Base-by-base conservation (phyloP, 192 early-diverging fungal species). In the Ambispora gerdemannii region DNA sequence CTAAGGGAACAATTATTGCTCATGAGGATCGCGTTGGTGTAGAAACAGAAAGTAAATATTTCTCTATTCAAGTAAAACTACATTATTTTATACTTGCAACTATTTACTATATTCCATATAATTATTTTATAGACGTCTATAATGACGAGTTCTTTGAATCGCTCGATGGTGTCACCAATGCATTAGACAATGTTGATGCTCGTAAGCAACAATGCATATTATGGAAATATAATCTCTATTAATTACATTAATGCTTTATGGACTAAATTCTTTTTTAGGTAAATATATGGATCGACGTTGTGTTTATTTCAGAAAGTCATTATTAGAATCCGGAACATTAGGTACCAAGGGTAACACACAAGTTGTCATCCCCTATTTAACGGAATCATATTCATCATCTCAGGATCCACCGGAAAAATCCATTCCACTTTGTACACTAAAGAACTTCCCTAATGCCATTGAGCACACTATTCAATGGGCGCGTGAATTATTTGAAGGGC, bases 301-400 rank as follows among this genome's bases (percentile, higher is more conserved):
- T 80, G 94, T 99, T 27, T 98, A 92, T 80, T 97, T 87, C 79
- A 82, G 93, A 73, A 98, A 96, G 81, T 88, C 96, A 20, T 80
- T 99, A 62, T 78, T 99, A 59, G 97, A 99, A 78, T 97, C 95
- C 31, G 97, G 97, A 25, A 99, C 97, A 2, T 83, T 99, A 15
- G 97, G 97, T 25, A 99, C 97, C 61, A 99, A 99, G 83, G 97
- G 97, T 68, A 99, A 99, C 84, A 97, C 95, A 10, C 97, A 99
- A 81, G 95, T 98, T 17, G 89, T 99, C 17, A 78, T 99, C 76
- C 97, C 97, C 17, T 87, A 85, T 78, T 75, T 98, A 70, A 99
- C 97, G 4, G 97, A 99, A 83, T 96, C 96, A 8, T 99, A 99
- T 83, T 94, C 93, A 2, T 97, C 95, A 22, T 98, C 96, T 38